Percentiles rank a stretch among this genome's conserved stretches.
Conservation (phyloP, 805 yeast species). For the Lipomyces spencermartinsiae region DNA sequence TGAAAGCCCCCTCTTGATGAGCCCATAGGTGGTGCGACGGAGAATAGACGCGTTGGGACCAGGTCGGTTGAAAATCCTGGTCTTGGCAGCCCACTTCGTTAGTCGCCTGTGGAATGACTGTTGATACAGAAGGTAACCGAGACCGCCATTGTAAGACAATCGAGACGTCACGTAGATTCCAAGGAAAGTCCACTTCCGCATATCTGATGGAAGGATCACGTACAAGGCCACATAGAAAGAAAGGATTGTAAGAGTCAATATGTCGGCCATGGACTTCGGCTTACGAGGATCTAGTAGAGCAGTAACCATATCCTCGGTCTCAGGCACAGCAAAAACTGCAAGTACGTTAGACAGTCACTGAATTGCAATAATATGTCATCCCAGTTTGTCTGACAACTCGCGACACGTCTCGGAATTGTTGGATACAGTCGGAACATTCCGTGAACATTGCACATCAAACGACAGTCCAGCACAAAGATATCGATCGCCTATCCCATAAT, state of each 20-base stretch:
- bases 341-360: background rate
- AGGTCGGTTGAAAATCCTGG: conserved; percentile 53
- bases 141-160: conserved; percentile 76
- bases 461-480: background rate
- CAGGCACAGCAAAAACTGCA: conserved; percentile 52
- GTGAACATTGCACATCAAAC: background rate
- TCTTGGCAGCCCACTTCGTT: conserved; percentile 58
- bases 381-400: background rate
- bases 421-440: background rate
- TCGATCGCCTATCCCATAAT: background rate
- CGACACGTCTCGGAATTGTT: too few relatives aligned
- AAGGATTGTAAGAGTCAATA: conserved; percentile 59
- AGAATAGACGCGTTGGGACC: conserved; percentile 25
- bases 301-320: conserved; percentile 83
- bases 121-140: conserved; percentile 68
- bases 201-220: conserved; percentile 40
- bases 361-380: background rate
- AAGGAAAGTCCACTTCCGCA: conserved; percentile 53
- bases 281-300: conserved; percentile 79
- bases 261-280: conserved; percentile 69
- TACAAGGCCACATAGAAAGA: conserved; percentile 45
- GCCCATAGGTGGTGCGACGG: conserved; percentile 47
- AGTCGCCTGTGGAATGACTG: conserved; percentile 67
- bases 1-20: conserved; percentile 55
- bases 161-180: conserved; percentile 75